Base-by-base conservation (phyloP, 108 stramenopile species). In the Conticribra weissflogii region DNA sequence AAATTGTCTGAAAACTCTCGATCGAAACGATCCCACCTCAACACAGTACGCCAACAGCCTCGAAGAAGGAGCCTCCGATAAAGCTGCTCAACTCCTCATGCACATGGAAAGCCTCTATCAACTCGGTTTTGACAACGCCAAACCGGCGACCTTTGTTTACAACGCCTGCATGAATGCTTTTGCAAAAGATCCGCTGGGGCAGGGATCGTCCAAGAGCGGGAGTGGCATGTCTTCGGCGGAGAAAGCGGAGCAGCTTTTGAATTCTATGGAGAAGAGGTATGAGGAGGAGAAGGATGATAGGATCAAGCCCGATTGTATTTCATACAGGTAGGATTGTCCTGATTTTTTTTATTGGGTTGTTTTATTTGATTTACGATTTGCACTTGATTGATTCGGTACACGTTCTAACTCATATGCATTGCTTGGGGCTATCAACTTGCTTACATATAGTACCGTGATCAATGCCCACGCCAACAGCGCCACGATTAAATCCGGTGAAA, bases 101-200 rank as follows among this genome's bases (percentile, higher is more conserved):
- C 78, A 79, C 53, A 79, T 79, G 78, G 78, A 79, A 28, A 75
- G 74, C 46, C 49, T 79, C 31, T 67, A 75, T 31, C 59, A 62
- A 18, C 41, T 79, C n/a, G 78, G 78, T 4, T 75, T 75, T 36
- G 74, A 68, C 2, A 63, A 70, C 21, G 73, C 74, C 25, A 79
- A 70, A 56, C 78, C 78, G 14, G 75, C 73, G 19, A 79, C 78
- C 3, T 79, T 79, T 63, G 78, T 79, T 18, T 79, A 79, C 36
- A 79, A 79, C 30, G 78, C 78, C 7, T 74, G 74, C 36, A 70
- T 79, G 74, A 79, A 79, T 75, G 68, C 68, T 3, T 79, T 79
- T 62, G 78, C 78, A 21, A 79, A 79, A 53, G 74, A 75, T 56
- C 68, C 74, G 16, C 52, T 60, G 53, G 62, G 60, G 48, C 17